Evolutionary conservation across 805 yeast genomes (phyloP), one percentile per base, ranked within the genome.

Genomic region (Saccharomycopsis sp.): DNA sequence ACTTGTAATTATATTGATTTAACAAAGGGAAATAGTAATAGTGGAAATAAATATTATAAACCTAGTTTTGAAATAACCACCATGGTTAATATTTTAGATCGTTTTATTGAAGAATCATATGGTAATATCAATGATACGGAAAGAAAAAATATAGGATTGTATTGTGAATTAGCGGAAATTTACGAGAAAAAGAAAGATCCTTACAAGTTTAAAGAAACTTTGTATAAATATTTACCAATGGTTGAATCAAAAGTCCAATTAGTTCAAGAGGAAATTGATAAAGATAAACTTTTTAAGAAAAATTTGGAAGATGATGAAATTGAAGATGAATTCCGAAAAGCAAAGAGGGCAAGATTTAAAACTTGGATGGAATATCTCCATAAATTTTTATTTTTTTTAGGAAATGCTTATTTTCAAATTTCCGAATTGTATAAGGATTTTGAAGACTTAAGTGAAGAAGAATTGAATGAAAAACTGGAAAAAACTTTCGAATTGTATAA

Each of bases 1-100:
- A 67, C 83, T 0, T 89, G 96, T 51, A 83, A 92, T 44, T 94
- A 85, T 59, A 85, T 95, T 1, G 74, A 72, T 51, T 36, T 57
- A 47, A 52, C 51, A 27, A 50, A 50, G 28, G 48, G 49, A 12
- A 56, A 59, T 27, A 34, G 28, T 10, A 41, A 55, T 8, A n/a
- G n/a, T n/a, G n/a, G n/a, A n/a, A n/a, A n/a, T n/a, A n/a, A n/a
- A n/a, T n/a, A n/a, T n/a, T n/a, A n/a, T n/a, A 57, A 56, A 8
- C 55, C 57, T 15, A 53, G 52, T 15, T 53, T 56, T 14, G 45
- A 63, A 61, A 70, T 39, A 71, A 25, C 33, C 12, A 36, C 83
- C 0, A 64, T 89, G 47, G 81, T 74, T 41, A 80, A 76, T 36
- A 85, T 89, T 5, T 62, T 92, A 21, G 64, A 62, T 5, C 73